phyloP scores from a whole-genome alignment of 1,284 basidiomycete genomes.

The Gomphus sp. region DNA sequence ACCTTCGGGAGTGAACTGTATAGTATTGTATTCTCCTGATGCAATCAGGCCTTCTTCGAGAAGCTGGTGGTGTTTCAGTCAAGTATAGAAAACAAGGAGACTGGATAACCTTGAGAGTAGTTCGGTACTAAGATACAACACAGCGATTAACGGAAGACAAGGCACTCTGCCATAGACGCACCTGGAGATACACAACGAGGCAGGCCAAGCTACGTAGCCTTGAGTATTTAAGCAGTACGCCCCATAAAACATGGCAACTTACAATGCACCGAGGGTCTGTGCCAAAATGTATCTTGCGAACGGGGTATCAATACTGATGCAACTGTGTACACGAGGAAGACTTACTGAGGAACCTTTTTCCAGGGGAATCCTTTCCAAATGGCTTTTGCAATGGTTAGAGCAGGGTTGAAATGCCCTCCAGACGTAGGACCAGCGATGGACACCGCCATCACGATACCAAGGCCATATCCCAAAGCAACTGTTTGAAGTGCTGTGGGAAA shows the following conservation, averaged over 20 bases:
- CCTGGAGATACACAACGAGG: constrained; percentile 20
- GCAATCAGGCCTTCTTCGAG: constrained; percentile 34
- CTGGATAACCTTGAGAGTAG: background rate
- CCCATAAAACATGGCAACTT: background rate
- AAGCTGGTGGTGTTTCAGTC: constrained; percentile 16
- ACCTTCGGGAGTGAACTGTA: constrained; percentile 50
- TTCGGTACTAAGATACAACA: background rate
- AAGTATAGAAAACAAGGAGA: background rate
- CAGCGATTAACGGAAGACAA: background rate
- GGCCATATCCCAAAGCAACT: constrained; percentile 52
- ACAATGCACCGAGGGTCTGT: constrained; percentile 7
- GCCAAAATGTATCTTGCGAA: background rate
- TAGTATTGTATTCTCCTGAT: constrained; percentile 29
- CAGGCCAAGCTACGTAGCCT: constrained; percentile 4
- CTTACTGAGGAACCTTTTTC: constrained; percentile 32
- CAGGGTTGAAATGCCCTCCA: constrained; percentile 57
- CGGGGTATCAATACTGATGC: background rate
- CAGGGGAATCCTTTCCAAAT: constrained; percentile 48
- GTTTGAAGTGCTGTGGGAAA: constrained; percentile 41
- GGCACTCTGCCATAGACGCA: constrained; percentile 17
- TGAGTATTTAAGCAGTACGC: background rate
- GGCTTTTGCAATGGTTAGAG: constrained; percentile 45
- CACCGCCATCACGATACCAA: constrained; percentile 56
- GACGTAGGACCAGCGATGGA: constrained; percentile 43
- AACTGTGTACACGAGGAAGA: background rate